Base-by-base conservation (phyloP, 2,329 filamentous ascomycete species). In the Chaetomiaceae sp. region DNA sequence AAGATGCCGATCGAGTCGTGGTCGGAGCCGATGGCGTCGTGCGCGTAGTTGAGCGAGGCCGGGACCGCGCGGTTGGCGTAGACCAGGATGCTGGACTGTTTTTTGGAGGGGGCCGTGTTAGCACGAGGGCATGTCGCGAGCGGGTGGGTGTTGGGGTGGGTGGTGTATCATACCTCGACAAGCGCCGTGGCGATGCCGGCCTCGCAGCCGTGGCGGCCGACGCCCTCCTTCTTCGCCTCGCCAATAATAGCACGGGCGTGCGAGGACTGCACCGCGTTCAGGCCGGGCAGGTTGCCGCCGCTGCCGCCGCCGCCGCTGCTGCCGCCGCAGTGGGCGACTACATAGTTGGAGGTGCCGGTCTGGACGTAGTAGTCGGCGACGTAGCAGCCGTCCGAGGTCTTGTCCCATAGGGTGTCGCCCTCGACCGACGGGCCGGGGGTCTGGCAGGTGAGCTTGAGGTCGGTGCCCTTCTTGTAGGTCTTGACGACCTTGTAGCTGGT, bases 351-450 rank as follows among this genome's bases (percentile, higher is more conserved):
- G 24, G 30, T 40, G 45, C 52, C 52, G 2, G 52, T 54, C 32
- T 48, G 39, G 52, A 54, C 42, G 48, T 54, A 54, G 36, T 47
- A 49, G 45, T 54, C 52, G 33, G 52, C 27, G 12, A 54, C 52
- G 43, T 49, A 54, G 49, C 52, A 54, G 11, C 45, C 42, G 39
- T 54, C 45, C n/a, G n/a, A 11, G 17, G 52, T 54, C 45, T 52
- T 52, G 45, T 54, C 52, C 52, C 52, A 54, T 37, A 54, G 39
- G 26, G 22, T 47, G 49, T 54, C 45, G 32, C 52, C 52, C 12
- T 47, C 37, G 37, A 54, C 24, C 20, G 4, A 15, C 2, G 24
- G 20, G 38, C 52, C 52, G 17, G 7, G 12, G 24, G 47, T 48
- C 33, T 54, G 52, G 49, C 52, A 54, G 32, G 24, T 45, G 29